A percentile compares a stretch with the other conserved stretches of the same genome.
phyloP scores from a whole-genome alignment of 2,329 filamentous ascomycete genomes.

The Talaromyces sp. region DNA sequence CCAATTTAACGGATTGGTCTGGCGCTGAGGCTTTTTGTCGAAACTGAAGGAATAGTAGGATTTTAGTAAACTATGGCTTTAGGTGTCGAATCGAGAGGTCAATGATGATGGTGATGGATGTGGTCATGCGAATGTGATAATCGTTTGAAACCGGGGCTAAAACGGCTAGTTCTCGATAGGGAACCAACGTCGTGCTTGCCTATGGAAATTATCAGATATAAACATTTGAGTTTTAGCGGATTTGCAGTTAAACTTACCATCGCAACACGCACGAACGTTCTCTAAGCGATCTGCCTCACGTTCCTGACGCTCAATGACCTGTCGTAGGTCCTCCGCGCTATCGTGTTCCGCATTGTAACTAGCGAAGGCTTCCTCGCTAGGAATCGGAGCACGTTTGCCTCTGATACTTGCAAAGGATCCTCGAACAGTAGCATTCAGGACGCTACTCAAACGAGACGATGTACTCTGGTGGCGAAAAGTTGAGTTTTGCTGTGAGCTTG shows the following conservation, averaged over 20 bases:
- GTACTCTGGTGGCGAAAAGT: slow-evolving; percentile 36
- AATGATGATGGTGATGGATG: slow-evolving; percentile 7
- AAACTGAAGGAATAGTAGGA: slow-evolving; percentile 12
- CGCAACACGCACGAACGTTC: slow-evolving; percentile 95
- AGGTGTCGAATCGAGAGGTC: not conserved
- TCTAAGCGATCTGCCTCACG: slow-evolving; percentile 75
- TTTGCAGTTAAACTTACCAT: slow-evolving; percentile 60
- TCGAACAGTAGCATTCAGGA: slow-evolving; percentile 45
- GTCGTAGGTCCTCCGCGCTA: slow-evolving; percentile 76
- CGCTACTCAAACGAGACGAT: slow-evolving; percentile 43
- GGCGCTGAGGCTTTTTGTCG: slow-evolving; percentile 4
- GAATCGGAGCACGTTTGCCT: slow-evolving; percentile 32
- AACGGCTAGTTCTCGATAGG: slow-evolving; percentile 37
- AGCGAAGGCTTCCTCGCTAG: slow-evolving; percentile 26
- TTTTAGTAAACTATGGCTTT: not conserved
- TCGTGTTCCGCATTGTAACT: slow-evolving; percentile 52
- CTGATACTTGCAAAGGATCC: slow-evolving; percentile 48
- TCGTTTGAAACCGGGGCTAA: slow-evolving; percentile 35
- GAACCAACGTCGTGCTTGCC: slow-evolving; percentile 67
- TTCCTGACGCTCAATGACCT: slow-evolving; percentile 65
- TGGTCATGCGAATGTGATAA: slow-evolving; percentile 28
- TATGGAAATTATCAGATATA: slow-evolving; percentile 25
- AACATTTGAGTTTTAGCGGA: not conserved
- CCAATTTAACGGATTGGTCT: slow-evolving; percentile 12
- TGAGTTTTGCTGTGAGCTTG: slow-evolving; percentile 30